Conservation (phyloP, 2,329 filamentous ascomycete genomes). For the Aspergillus neoniger region DNA sequence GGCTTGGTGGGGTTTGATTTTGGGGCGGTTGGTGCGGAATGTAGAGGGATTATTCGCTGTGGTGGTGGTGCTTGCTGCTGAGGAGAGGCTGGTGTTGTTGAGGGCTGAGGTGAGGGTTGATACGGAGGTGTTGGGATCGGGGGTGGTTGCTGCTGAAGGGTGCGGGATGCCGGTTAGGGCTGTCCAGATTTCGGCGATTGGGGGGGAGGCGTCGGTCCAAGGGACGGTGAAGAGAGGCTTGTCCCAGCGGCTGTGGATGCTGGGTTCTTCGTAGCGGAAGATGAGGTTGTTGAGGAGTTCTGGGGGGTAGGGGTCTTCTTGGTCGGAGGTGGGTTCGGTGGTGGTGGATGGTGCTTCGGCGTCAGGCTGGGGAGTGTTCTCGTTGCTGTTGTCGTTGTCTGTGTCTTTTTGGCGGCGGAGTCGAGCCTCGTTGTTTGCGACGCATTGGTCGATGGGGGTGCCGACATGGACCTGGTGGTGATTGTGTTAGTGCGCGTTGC, state of each 20-base stretch:
- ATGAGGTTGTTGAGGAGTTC: constrained; percentile 65
- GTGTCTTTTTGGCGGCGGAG: constrained; percentile 26
- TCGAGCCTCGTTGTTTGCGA: constrained; percentile 53
- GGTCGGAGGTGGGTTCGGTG: constrained; percentile 9
- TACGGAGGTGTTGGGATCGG: constrained; percentile 19
- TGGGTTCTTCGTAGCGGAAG: constrained; percentile 69
- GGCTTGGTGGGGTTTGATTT: constrained; percentile 46
- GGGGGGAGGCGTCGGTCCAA: constrained; percentile 57
- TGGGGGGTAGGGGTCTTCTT: constrained; percentile 50
- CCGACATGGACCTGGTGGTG: constrained; percentile 56
- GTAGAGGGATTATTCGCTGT: constrained; percentile 13
- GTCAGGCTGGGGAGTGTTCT: background rate
- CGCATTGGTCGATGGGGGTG: constrained; percentile 57
- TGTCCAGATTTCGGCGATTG: constrained; percentile 62
- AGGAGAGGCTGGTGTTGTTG: constrained; percentile 26
- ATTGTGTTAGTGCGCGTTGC: background rate
- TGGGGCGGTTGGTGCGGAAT: constrained; percentile 22
- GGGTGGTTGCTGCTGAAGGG: constrained; percentile 18
- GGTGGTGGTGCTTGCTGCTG: constrained; percentile 29
- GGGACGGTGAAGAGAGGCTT: constrained; percentile 65
- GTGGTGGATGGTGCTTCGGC: background rate
- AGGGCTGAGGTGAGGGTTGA: constrained; percentile 21
- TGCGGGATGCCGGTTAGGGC: constrained; percentile 49
- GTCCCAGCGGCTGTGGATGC: constrained; percentile 66
- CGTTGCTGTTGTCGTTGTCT: constrained; percentile 4